Percentiles rank a stretch among this genome's conserved stretches.
phyloP scores from a whole-genome alignment of 2,329 filamentous ascomycete genomes.

The Thyridium curvatum region DNA sequence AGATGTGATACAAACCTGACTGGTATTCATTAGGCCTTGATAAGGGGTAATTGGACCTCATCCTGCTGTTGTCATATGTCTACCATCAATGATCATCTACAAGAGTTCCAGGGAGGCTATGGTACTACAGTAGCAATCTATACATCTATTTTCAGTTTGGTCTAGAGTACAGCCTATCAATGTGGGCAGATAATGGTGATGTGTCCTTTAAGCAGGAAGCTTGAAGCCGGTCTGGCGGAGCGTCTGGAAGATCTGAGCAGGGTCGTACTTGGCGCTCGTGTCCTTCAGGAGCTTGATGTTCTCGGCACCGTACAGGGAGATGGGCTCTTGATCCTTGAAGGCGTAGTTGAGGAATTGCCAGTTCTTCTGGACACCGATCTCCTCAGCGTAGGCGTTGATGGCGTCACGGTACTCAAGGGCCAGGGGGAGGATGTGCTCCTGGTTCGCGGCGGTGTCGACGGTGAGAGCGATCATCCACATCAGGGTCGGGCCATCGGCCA shows the following conservation, averaged over 20 bases:
- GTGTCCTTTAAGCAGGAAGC: too few species aligned
- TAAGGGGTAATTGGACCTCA: too few species aligned
- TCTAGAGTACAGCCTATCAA: too few species aligned
- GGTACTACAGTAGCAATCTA: too few species aligned
- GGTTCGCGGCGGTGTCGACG: slow-evolving; percentile 18
- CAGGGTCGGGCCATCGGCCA: slow-evolving; percentile 22
- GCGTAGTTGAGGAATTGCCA: slow-evolving; percentile 25
- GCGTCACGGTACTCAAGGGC: slow-evolving; percentile 20
- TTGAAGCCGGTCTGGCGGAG: slow-evolving; percentile 29
- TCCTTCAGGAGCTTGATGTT: slow-evolving; percentile 20
- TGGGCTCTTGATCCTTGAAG: slow-evolving; percentile 19
- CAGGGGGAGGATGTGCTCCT: slow-evolving; percentile 18
- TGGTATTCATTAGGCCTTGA: too few species aligned
- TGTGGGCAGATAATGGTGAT: too few species aligned
- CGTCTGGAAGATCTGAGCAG: slow-evolving; percentile 25
- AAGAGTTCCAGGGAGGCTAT: too few species aligned
- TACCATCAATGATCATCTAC: too few species aligned
- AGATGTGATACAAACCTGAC: too few species aligned
- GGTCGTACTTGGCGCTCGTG: slow-evolving; percentile 27
- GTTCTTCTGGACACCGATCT: slow-evolving; percentile 14
- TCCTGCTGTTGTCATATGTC: too few species aligned
- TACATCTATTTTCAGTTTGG: too few species aligned
- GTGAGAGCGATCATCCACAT: slow-evolving; percentile 21
- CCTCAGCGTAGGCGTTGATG: slow-evolving; percentile 15
- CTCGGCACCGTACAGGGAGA: slow-evolving; percentile 24